These are phyloP conservation scores for Cyphellophora attinorum DNA, from an alignment of 2,329 filamentous ascomycete genomes.

Conservation along the genomic window DNA sequence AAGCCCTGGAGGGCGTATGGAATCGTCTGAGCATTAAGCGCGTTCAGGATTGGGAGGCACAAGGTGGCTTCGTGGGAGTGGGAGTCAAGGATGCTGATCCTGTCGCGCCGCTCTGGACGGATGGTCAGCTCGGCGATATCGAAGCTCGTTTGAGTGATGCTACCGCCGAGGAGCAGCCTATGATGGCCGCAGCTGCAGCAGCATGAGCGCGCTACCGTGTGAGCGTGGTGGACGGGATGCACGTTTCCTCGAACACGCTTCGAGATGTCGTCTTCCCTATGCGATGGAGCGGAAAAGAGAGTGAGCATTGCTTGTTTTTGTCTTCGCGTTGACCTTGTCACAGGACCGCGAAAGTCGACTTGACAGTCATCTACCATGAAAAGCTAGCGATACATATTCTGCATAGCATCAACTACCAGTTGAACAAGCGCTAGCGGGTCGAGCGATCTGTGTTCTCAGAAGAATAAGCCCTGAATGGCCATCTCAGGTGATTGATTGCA, in stretches of 20 bases:
- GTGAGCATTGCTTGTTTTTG: not conserved
- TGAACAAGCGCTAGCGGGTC: no score
- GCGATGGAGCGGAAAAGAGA: not conserved
- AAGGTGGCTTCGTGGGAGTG: constrained; percentile 92
- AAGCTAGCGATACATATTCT: constrained; percentile 1
- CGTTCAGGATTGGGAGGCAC: constrained; percentile 79
- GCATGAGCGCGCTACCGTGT: no score
- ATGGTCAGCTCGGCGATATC: constrained; percentile 57
- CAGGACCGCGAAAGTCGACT: constrained; percentile 1
- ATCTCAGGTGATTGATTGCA: no score
- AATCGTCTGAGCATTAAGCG: constrained; percentile 79
- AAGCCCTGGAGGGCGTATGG: constrained; percentile 83
- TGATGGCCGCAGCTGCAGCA: constrained; percentile 16
- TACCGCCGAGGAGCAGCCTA: constrained; percentile 8
- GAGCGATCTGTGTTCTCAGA: no score
- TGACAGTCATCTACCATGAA: constrained; percentile 1
- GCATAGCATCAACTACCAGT: no score
- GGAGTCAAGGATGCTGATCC: constrained; percentile 58
- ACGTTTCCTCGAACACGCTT: not conserved
- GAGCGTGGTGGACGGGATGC: no score
- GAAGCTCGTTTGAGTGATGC: constrained; percentile 7
- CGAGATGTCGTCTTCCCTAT: constrained; percentile 1
- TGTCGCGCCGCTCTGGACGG: constrained; percentile 76
- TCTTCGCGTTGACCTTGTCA: not conserved
- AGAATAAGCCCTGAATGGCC: no score